A percentile compares a stretch with the other conserved stretches of the same genome.
Evolutionary conservation across 1,284 basidiomycete species (phyloP).

Genomic region (Fistulina hepatica): DNA sequence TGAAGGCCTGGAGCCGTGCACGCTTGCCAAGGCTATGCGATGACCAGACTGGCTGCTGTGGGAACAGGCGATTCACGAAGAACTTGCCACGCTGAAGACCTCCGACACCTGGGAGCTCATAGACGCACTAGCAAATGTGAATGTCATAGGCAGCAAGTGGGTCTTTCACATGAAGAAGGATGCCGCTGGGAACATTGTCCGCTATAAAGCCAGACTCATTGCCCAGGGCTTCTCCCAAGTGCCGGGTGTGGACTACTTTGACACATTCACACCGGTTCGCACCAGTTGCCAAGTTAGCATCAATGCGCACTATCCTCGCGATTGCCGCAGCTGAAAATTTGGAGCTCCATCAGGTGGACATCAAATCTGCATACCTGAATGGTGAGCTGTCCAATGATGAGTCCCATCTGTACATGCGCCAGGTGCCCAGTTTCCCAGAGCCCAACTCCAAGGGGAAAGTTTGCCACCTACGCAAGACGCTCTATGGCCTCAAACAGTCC

Average conservation of each 20-base stretch:
- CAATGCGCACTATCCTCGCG: constrained; percentile 2
- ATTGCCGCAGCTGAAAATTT: constrained; percentile 11
- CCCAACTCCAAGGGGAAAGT: constrained; percentile 18
- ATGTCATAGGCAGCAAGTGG: constrained; percentile 10
- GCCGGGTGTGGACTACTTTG: constrained; percentile 23
- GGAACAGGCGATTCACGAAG: constrained; percentile 6
- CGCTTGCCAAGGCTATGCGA: constrained; percentile 18
- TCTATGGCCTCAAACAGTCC: constrained; percentile 28
- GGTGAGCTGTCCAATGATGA: constrained; percentile 24
- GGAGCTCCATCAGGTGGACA: constrained; percentile 27
- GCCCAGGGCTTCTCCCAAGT: constrained; percentile 27
- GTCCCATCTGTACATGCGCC: constrained; percentile 28
- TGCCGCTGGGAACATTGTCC: constrained; percentile 2
- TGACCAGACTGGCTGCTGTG: constrained; percentile 9
- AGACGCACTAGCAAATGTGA: neutral
- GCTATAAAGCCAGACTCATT: constrained; percentile 22
- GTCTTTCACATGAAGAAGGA: constrained; percentile 2
- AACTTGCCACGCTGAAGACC: constrained; percentile 1
- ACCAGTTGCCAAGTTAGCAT: constrained; percentile 15
- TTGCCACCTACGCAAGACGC: constrained; percentile 13
- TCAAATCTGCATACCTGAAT: constrained; percentile 28
- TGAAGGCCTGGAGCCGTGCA: too few species aligned
- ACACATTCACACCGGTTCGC: constrained; percentile 21
- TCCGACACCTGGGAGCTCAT: constrained; percentile 4
- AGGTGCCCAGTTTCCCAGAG: constrained; percentile 21